These are phyloP conservation scores for Whalleya microplaca DNA, from an alignment of 2,329 filamentous ascomycete genomes.

Conservation along the genomic window DNA sequence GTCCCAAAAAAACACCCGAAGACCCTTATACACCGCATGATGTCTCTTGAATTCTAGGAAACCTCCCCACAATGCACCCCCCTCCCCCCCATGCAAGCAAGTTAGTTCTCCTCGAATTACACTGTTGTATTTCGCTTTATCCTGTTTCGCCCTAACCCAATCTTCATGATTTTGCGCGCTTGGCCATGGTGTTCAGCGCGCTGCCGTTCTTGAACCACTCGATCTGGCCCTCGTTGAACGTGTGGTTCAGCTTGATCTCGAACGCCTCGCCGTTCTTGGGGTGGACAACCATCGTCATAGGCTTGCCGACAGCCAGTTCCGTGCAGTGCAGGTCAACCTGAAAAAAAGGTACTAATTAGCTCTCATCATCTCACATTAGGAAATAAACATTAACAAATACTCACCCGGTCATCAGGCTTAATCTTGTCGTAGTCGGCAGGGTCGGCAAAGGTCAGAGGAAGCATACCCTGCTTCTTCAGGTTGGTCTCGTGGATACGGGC, in stretches of 20 bases:
- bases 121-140: constrained; percentile 16
- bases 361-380: too few species aligned
- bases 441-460: constrained; percentile 92
- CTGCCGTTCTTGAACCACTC: constrained; percentile 99
- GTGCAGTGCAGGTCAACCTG: constrained; percentile 84
- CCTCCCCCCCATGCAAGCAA: constrained; percentile 23
- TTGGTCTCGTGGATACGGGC: constrained; percentile 99
- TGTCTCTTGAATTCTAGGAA: constrained; percentile 34
- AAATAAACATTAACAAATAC: too few species aligned
- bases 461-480: constrained; percentile 99
- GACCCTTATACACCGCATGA: constrained; percentile 37
- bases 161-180: constrained; percentile 50
- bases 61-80: constrained; percentile 39
- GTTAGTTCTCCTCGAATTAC: constrained; percentile 25
- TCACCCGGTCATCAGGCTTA: constrained; percentile 81
- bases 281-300: constrained; percentile 88
- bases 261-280: constrained; percentile 83
- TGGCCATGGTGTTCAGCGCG: constrained; percentile 98
- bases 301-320: constrained; percentile 88
- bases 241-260: constrained; percentile 86
- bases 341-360: constrained; percentile 30
- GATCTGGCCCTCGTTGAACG: constrained; percentile 97
- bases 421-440: constrained; percentile 99
- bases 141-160: constrained; percentile 10
- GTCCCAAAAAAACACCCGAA: constrained; percentile 26